phyloP scores from a whole-genome alignment of 345 rosid species.

The Bruguiera parviflora region DNA sequence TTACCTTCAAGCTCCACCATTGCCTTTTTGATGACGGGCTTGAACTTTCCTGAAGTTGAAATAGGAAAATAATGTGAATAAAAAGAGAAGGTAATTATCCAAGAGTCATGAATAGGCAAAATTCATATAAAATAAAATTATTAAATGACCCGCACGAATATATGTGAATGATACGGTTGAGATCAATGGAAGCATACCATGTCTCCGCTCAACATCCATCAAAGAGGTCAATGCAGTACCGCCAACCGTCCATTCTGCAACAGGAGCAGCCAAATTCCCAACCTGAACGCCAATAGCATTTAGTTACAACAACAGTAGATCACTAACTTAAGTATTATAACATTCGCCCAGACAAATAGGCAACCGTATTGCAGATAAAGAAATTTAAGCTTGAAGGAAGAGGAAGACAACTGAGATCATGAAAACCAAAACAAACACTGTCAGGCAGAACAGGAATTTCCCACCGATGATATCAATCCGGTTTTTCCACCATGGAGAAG shows the following conservation, averaged over 20 bases:
- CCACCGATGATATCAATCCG: slow-evolving; percentile 84
- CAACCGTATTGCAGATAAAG: neutral
- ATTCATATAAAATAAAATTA: neutral
- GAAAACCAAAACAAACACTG: neutral
- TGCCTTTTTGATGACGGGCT: slow-evolving; percentile 99
- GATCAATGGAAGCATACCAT: slow-evolving; percentile 43
- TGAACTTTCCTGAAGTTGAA: slow-evolving; percentile 63
- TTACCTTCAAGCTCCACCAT: slow-evolving; percentile 98
- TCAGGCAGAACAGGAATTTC: slow-evolving; percentile 7
- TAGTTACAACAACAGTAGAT: neutral
- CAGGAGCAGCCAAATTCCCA: slow-evolving; percentile 81
- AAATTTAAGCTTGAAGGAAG: slow-evolving; percentile 2
- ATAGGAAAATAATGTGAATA: too few relatives aligned
- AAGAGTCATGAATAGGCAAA: too few relatives aligned
- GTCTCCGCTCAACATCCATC: slow-evolving; percentile 99
- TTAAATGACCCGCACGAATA: neutral
- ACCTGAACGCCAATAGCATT: slow-evolving; percentile 46
- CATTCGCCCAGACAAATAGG: too few relatives aligned
- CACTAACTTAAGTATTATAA: too few relatives aligned
- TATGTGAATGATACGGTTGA: neutral
- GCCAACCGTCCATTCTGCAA: slow-evolving; percentile 85
- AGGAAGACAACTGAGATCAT: neutral
- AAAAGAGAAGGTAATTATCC: too few relatives aligned
- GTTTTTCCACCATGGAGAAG: slow-evolving; percentile 90
- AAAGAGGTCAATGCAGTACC: slow-evolving; percentile 93